Percentiles rank a stretch among this genome's conserved stretches.
phyloP scores from a whole-genome alignment of 768 basidiomycete genomes.

The Sistotremastrum suecicum region DNA sequence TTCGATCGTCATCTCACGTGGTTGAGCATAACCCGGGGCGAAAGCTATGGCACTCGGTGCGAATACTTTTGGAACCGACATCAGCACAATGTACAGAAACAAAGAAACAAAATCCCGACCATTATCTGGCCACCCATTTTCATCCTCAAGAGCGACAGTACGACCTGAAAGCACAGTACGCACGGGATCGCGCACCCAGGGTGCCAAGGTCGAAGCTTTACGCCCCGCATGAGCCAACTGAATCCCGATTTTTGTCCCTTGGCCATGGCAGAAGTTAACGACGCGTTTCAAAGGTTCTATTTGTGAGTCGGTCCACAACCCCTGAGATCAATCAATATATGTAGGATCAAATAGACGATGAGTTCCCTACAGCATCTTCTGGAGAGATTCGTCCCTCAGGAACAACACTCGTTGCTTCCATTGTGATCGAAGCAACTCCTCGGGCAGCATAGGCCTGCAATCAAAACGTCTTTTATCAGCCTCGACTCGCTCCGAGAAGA shows the following conservation, averaged over 20 bases:
- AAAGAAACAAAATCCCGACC: constrained; percentile 21
- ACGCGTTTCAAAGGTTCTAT: constrained; percentile 55
- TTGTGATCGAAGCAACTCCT: constrained; percentile 52
- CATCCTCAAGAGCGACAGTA: constrained; percentile 29
- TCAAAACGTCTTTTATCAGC: not conserved
- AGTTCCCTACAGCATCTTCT: constrained; percentile 42
- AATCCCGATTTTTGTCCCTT: constrained; percentile 58
- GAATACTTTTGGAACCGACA: constrained; percentile 28
- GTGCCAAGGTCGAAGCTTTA: constrained; percentile 58
- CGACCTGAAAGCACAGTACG: constrained; percentile 17
- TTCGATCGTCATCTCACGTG: constrained; percentile 40
- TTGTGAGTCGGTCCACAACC: constrained; percentile 67
- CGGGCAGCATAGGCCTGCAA: constrained; percentile 48
- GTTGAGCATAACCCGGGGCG: constrained; percentile 33
- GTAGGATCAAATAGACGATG: not conserved
- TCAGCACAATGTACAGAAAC: not conserved
- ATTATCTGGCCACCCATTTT: constrained; percentile 55
- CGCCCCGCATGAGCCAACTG: constrained; percentile 67
- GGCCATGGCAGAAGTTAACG: constrained; percentile 58
- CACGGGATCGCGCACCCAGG: constrained; percentile 41
- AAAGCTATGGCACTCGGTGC: constrained; percentile 49
- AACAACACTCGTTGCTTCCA: constrained; percentile 64
- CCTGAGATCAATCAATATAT: constrained; percentile 17
- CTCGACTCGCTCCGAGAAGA: too few species aligned
- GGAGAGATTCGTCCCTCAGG: constrained; percentile 70